Conservation (phyloP, 1,284 basidiomycete species). For the Takashimella koratensis region DNA sequence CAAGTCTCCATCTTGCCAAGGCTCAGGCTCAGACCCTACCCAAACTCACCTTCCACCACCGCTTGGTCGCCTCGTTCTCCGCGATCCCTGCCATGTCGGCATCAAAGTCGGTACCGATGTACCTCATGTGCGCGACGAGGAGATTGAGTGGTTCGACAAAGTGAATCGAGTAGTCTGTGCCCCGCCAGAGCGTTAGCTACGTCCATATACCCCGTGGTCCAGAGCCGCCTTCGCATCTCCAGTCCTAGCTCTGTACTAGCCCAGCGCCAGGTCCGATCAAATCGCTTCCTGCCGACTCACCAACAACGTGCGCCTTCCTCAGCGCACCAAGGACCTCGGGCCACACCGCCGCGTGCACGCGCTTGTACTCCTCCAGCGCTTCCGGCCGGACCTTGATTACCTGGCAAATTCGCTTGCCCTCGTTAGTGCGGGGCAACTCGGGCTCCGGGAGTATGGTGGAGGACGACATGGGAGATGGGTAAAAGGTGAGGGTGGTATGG, state of each 20-base stretch:
- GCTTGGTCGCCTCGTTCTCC: conserved; percentile 62
- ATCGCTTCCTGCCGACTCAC: no score
- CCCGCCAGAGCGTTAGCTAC: no score
- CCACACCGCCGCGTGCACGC: conserved; percentile 65
- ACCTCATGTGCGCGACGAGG: conserved; percentile 59
- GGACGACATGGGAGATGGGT: conserved; percentile 4
- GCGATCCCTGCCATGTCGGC: conserved; percentile 64
- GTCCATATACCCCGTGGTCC: no score
- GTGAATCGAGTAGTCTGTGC: conserved; percentile 68
- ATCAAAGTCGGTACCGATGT: conserved; percentile 56
- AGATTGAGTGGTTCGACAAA: conserved; percentile 58
- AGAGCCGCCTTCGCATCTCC: no score
- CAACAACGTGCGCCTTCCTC: conserved; percentile 60
- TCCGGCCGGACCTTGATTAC: conserved; percentile 70
- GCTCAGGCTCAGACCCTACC: no score
- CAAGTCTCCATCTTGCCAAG: no score
- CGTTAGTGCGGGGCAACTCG: conserved; percentile 44
- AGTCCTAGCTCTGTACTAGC: no score
- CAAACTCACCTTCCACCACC: conserved; percentile 68
- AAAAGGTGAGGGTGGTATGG: neutral
- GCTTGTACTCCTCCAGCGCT: conserved; percentile 63
- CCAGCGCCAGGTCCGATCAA: no score
- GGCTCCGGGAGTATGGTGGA: conserved; percentile 18
- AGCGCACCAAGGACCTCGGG: conserved; percentile 66
- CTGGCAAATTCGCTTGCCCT: conserved; percentile 65